Conservation (phyloP, 108 stramenopile species). For the Aureococcus anophagefferens region DNA sequence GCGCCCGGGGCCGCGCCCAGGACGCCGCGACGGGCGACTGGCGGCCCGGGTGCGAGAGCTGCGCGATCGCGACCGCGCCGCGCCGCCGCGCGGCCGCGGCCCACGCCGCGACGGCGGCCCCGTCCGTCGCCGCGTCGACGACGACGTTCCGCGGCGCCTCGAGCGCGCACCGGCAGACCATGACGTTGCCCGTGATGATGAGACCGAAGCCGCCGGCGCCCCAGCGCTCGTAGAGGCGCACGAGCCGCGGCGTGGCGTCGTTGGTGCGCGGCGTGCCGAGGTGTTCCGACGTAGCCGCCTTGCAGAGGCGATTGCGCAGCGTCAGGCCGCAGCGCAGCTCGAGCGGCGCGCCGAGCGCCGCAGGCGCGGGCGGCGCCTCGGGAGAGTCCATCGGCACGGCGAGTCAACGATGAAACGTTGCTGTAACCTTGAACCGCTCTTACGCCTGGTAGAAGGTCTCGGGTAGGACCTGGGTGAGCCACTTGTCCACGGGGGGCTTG, state of each 20-base stretch:
- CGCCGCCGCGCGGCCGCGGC: not conserved
- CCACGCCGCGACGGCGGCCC: not conserved
- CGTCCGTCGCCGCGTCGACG: not conserved
- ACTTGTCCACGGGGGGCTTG: too few relatives aligned
- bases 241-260: not conserved
- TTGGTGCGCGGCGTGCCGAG: not conserved
- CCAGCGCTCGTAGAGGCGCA: not conserved
- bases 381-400: too few relatives aligned
- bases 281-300: not conserved
- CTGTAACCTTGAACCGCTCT: too few relatives aligned
- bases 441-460: too few relatives aligned
- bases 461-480: too few relatives aligned
- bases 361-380: too few relatives aligned
- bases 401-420: too few relatives aligned
- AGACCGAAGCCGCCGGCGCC: not conserved
- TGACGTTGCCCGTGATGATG: not conserved
- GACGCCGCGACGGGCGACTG: not conserved
- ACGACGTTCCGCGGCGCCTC: slow-evolving; percentile 1
- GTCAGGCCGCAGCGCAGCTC: too few relatives aligned
- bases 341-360: too few relatives aligned
- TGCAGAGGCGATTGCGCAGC: not conserved
- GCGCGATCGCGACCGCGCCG: not conserved
- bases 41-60: not conserved
- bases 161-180: not conserved
- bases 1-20: not conserved